Evolutionary conservation across 305 asterid genomes (phyloP), one percentile per base, ranked within the genome.

Genomic region (Fraxinus ornus): DNA sequence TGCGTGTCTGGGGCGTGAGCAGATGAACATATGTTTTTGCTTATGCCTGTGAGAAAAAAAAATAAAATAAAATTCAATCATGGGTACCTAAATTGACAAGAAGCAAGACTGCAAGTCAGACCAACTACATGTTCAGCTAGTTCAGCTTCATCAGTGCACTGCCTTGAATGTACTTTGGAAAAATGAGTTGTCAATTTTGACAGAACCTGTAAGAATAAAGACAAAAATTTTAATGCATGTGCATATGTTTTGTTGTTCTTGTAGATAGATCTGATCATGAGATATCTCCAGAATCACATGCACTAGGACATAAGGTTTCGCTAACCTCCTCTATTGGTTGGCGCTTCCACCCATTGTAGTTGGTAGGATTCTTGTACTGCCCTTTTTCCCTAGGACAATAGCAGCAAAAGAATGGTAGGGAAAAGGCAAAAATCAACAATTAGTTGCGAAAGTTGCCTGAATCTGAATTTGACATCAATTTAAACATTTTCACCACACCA

Each of bases 101-200:
- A 88, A 57, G 99, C 99, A 78, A 94, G 95, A 87, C 97, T 94
- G 90, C 90, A 87, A 75, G 98, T 95, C 85, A 95, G 86, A 82
- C 98, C 97, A 86, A 89, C 93, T 78, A 94, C 94, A 86, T 95
- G 99, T 81, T 94, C 99, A 82, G 98, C 98, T 88, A 95, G 85
- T 89, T 95, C 99, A 79, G 97, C 92, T 88, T 95, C 99, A 89
- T 95, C 99, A 49, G 86, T 86, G 75, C 98, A 95, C 79, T 87
- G 95, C 88, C 99, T 89, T 30, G 97, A 90, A 84, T 90, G 99
- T 75, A 95, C 97, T 87, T 86, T 87, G 82, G 78, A 80, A 86
- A 86, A 93, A 83, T 89, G 93, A 89, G 97, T 93, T 81, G 94
- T 87, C 78, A 95, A 89, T 77, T 90, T 90, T 80, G 97, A 87